phyloP scores from a whole-genome alignment of 164 flowering plant species.

The Piper longum region DNA sequence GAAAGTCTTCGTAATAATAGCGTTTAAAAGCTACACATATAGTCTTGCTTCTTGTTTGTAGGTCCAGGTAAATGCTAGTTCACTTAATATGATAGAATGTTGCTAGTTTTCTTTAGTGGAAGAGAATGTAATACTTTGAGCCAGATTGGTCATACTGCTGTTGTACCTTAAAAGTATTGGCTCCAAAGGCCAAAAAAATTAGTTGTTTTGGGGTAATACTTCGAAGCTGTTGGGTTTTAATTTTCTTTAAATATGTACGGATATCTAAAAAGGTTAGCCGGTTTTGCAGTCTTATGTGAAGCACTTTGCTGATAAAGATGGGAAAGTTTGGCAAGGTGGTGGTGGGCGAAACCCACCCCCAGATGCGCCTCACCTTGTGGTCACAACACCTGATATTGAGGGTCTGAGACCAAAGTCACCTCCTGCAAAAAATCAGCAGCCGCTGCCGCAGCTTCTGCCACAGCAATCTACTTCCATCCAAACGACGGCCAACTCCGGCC shows the following conservation, averaged over 20 bases:
- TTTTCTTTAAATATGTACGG: too few relatives aligned
- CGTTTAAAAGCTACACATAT: background rate
- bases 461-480: conserved; percentile 44
- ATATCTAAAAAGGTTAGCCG: too few relatives aligned
- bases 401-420: conserved; percentile 92
- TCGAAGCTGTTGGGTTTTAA: too few relatives aligned
- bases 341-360: conserved; percentile 98
- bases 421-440: conserved; percentile 83
- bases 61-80: background rate
- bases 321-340: conserved; percentile 94
- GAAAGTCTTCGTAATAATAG: background rate
- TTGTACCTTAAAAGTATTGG: too few relatives aligned
- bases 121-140: too few relatives aligned
- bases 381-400: conserved; percentile 90
- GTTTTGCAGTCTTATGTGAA: conserved; percentile 48
- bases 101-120: too few relatives aligned
- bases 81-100: too few relatives aligned
- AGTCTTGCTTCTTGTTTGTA: background rate
- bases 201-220: too few relatives aligned
- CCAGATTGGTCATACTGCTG: too few relatives aligned
- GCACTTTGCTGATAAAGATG: conserved; percentile 83
- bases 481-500: conserved; percentile 35
- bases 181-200: too few relatives aligned
- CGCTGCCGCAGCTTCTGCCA: conserved; percentile 9
- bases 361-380: conserved; percentile 84